phyloP scores from a whole-genome alignment of 345 rosid genomes.

The sweet orange (Citrus sinensis) region DNA sequence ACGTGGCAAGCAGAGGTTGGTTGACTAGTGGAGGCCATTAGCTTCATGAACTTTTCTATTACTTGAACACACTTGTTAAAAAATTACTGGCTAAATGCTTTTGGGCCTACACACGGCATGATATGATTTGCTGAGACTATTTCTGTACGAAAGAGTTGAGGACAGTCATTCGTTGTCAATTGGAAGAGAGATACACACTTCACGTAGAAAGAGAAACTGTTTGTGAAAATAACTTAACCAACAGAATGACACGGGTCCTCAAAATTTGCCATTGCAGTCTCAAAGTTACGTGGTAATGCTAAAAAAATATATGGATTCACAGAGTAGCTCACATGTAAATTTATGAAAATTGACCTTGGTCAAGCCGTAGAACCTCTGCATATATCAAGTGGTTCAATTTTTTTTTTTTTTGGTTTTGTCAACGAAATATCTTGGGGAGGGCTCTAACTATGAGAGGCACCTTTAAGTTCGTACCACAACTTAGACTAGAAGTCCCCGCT shows the following conservation, averaged over 20 bases:
- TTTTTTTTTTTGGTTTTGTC: no score
- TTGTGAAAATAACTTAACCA: constrained; percentile 9
- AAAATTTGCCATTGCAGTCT: background rate
- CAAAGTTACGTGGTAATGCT: background rate
- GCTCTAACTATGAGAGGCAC: no score
- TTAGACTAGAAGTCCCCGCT: no score
- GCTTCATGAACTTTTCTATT: background rate
- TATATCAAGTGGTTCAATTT: no score
- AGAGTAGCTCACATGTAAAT: background rate
- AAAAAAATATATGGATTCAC: background rate
- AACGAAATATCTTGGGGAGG: no score
- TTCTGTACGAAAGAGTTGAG: background rate
- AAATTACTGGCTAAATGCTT: background rate
- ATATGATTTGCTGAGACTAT: background rate
- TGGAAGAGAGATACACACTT: background rate
- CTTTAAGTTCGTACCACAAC: no score
- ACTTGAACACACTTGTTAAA: background rate
- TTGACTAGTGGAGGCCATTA: background rate
- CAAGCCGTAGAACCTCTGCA: background rate
- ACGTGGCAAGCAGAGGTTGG: background rate
- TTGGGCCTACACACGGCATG: background rate
- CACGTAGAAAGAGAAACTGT: background rate
- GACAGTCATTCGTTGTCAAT: background rate
- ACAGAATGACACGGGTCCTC: no score
- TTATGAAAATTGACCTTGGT: background rate